Base-by-base conservation (phyloP, 257 asterid genomes). In the Echites panduratus region DNA sequence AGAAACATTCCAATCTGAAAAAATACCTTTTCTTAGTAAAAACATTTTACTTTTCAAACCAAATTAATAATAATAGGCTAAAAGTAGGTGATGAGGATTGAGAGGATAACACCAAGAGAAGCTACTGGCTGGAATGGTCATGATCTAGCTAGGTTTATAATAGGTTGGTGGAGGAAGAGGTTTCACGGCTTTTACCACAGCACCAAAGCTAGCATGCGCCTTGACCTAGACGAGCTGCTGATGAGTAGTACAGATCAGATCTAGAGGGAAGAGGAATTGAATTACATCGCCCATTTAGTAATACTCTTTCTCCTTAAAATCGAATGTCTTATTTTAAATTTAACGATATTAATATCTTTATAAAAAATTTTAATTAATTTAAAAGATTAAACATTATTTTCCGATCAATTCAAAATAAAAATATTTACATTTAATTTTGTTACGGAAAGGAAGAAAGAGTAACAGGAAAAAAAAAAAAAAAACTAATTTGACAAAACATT, bases 141-240 rank as follows among this genome's bases (percentile, higher is more conserved):
- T 19, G 3, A 66, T 9, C 14, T 32, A 19, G 7, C 6, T 4
- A 52, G 52, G 4, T 44, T 7, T 14, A 6, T 12, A 32, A 43
- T 2, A 50, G 24, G 17, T 50, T 17, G 4, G 29, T 26, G 57
- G 20, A 29, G 11, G 8, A 22, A 29, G 75, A 16, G 82, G 48
- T 69, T 73, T 68, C 70, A 73, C 77, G 86, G 83, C 82, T 79
- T 82, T 76, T 79, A 76, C 86, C 83, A 82, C 27, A 50, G 54
- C 85, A 79, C 83, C 68, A 68, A 32, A 41, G 43, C 47, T 2
- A 64, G 76, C 85, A 59, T 79, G 81, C 81, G 79, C 76, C 77
- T 81, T 66, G 81, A 79, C 81, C 76, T 70, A n/a, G 75, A 65
- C 12, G 11, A 41, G 38, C 38, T 32, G 38, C 38, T 32, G 38